Evolutionary conservation across 768 basidiomycete species (phyloP).

Genomic region (Serendipita indica): DNA sequence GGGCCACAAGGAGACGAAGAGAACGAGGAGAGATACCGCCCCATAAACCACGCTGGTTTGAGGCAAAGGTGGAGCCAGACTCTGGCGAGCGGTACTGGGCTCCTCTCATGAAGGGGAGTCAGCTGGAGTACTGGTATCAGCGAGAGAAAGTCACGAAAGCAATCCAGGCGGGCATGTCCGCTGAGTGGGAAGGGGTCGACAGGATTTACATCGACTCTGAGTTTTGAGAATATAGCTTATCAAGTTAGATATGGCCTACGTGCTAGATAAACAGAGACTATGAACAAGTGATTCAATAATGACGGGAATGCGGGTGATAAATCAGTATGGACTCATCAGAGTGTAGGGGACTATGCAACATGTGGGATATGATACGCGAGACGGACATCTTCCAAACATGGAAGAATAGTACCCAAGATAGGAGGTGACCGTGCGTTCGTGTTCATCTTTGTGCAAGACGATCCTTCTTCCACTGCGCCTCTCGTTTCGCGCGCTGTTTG

Average conservation of each 20-base stretch:
- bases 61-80: constrained; percentile 66
- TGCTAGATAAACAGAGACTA: background rate
- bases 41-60: constrained; percentile 82
- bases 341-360: background rate
- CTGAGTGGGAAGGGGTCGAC: constrained; percentile 56
- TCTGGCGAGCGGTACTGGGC: constrained; percentile 82
- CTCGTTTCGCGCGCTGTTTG: constrained; percentile 51
- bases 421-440: background rate
- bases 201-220: constrained; percentile 63
- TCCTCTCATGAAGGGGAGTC: constrained; percentile 38
- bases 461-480: constrained; percentile 8
- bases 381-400: background rate
- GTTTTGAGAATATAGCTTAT: constrained; percentile 18
- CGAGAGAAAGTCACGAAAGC: constrained; percentile 46
- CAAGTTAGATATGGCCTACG: background rate
- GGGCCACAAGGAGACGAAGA: constrained; percentile 50
- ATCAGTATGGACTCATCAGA: background rate
- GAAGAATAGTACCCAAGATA: background rate
- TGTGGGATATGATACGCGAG: background rate
- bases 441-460: constrained; percentile 5
- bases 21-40: constrained; percentile 59
- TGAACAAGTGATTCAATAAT: background rate
- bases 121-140: constrained; percentile 73
- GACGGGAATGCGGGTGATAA: background rate
- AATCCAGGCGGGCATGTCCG: constrained; percentile 21